A percentile compares a stretch with the other conserved stretches of the same genome.
These are phyloP conservation scores for Scorias spongiosa DNA, from an alignment of 2,329 filamentous ascomycete genomes.

Conservation along the genomic window DNA sequence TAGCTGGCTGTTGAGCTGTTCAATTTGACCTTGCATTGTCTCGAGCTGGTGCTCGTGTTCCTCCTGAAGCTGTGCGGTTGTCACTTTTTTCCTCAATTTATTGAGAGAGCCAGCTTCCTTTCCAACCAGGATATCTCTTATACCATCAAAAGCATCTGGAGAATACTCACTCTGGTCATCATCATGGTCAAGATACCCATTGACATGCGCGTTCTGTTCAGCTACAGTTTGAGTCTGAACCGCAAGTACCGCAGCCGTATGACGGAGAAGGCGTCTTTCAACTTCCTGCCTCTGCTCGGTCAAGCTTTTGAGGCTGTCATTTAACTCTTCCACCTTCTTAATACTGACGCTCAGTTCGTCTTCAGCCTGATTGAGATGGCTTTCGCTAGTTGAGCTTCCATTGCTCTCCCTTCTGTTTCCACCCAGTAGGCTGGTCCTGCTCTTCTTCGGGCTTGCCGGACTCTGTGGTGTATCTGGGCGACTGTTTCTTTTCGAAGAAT, in stretches of 20 bases:
- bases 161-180: constrained; percentile 11
- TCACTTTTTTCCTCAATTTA: constrained; percentile 7
- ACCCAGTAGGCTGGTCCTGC: constrained; percentile 31
- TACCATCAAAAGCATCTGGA: constrained; percentile 40
- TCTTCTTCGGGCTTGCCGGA: constrained; percentile 33
- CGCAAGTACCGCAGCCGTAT: constrained; percentile 82
- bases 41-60: constrained; percentile 17
- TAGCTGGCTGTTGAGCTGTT: constrained; percentile 18
- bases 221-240: constrained; percentile 58
- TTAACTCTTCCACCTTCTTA: constrained; percentile 72
- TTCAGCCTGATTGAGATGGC: constrained; percentile 44
- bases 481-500: constrained; percentile 46
- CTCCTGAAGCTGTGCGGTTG: constrained; percentile 10
- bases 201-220: constrained; percentile 5
- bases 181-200: constrained; percentile 2
- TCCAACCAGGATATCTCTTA: constrained; percentile 18
- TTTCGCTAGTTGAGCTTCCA: constrained; percentile 23
- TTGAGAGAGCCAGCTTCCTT: constrained; percentile 6
- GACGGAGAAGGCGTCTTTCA: constrained; percentile 63
- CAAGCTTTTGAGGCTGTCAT: constrained; percentile 62
- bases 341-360: constrained; percentile 60
- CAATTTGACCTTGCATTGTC: constrained; percentile 16
- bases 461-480: constrained; percentile 27
- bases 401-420: constrained; percentile 3
- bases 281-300: constrained; percentile 63